These are phyloP conservation scores for Alliaria petiolata DNA, from an alignment of 345 rosid species.

Conservation along the genomic window DNA sequence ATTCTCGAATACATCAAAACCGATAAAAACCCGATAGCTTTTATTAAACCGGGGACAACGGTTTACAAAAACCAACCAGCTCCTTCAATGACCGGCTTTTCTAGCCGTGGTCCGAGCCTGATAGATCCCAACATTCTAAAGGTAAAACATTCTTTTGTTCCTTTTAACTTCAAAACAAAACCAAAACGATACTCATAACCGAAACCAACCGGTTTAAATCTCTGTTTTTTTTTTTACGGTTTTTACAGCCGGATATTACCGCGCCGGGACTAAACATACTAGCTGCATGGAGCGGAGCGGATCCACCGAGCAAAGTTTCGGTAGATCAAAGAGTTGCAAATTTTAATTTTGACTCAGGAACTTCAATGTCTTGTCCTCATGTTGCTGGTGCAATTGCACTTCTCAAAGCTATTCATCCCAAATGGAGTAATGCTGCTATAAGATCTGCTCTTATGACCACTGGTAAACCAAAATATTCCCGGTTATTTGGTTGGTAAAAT, in stretches of 20 bases:
- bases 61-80: slow-evolving; percentile 46
- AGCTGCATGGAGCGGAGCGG: slow-evolving; percentile 80
- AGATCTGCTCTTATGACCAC: slow-evolving; percentile 63
- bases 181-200: neutral
- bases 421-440: slow-evolving; percentile 85
- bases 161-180: neutral
- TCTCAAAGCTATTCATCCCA: slow-evolving; percentile 66
- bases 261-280: slow-evolving; percentile 77
- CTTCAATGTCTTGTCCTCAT: slow-evolving; percentile 96
- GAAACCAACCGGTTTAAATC: neutral
- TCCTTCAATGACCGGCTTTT: slow-evolving; percentile 64
- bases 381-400: slow-evolving; percentile 74
- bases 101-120: slow-evolving; percentile 67
- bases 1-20: slow-evolving; percentile 60
- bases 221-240: neutral
- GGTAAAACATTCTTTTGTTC: too few species aligned
- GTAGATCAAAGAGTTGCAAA: slow-evolving; percentile 42
- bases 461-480: slow-evolving; percentile 4
- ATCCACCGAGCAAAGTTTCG: slow-evolving; percentile 41
- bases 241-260: slow-evolving; percentile 66
- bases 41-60: slow-evolving; percentile 43
- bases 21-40: slow-evolving; percentile 49
- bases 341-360: slow-evolving; percentile 58
- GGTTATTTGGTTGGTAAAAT: neutral
- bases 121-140: slow-evolving; percentile 66